These are phyloP conservation scores for Aeschynomene evenia DNA, from an alignment of 306 rosid genomes.

Conservation along the genomic window DNA sequence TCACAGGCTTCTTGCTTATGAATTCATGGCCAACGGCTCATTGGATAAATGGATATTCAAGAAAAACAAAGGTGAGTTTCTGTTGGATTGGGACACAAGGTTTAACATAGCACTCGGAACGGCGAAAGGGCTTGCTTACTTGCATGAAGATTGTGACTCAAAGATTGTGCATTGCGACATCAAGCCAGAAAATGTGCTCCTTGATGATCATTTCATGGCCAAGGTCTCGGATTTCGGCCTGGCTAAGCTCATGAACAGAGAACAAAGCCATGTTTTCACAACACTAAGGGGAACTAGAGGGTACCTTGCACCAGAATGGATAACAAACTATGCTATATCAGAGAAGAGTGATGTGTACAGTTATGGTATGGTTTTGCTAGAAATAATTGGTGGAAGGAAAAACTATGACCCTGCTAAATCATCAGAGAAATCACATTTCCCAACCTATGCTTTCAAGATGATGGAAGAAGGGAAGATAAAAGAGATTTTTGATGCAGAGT, in stretches of 20 bases:
- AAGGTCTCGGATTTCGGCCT: slow-evolving; percentile 91
- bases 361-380: slow-evolving; percentile 84
- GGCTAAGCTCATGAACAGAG: slow-evolving; percentile 82
- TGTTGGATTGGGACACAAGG: slow-evolving; percentile 79
- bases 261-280: slow-evolving; percentile 91
- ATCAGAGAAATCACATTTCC: slow-evolving; percentile 79
- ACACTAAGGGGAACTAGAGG: slow-evolving; percentile 88
- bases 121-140: slow-evolving; percentile 86
- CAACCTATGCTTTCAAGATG: slow-evolving; percentile 75
- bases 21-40: slow-evolving; percentile 84
- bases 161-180: slow-evolving; percentile 94
- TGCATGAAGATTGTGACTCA: slow-evolving; percentile 86
- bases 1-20: slow-evolving; percentile 79
- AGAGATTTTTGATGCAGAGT: slow-evolving; percentile 52
- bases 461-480: slow-evolving; percentile 76
- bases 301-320: slow-evolving; percentile 94
- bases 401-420: slow-evolving; percentile 57
- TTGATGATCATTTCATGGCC: slow-evolving; percentile 65
- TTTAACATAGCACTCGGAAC: slow-evolving; percentile 82
- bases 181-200: slow-evolving; percentile 93
- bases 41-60: slow-evolving; percentile 84
- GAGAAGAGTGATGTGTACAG: slow-evolving; percentile 95
- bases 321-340: slow-evolving; percentile 89
- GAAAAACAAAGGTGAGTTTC: slow-evolving; percentile 47
- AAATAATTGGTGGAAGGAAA: slow-evolving; percentile 88